These are phyloP conservation scores for Zygoascus tannicola DNA, from an alignment of 805 yeast genomes.

Conservation along the genomic window DNA sequence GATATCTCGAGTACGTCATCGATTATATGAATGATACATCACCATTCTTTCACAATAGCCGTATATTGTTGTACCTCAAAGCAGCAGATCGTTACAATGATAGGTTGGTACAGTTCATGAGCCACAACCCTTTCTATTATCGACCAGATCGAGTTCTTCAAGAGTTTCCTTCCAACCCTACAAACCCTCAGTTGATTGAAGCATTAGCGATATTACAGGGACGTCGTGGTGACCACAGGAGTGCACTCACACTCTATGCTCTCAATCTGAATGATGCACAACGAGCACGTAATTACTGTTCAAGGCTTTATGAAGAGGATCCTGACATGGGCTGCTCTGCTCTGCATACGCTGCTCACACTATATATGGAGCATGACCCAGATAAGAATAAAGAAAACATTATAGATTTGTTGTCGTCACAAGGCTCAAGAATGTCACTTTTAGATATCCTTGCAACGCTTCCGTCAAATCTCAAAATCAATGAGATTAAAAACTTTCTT, in stretches of 20 bases:
- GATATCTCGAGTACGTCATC: slow-evolving; percentile 47
- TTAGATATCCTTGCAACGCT: slow-evolving; percentile 38
- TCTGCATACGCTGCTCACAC: slow-evolving; percentile 42
- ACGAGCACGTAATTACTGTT: slow-evolving; percentile 55
- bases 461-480: slow-evolving; percentile 43
- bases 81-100: slow-evolving; percentile 19
- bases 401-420: slow-evolving; percentile 33
- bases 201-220: slow-evolving; percentile 51
- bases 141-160: slow-evolving; percentile 32
- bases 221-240: slow-evolving; percentile 49
- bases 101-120: slow-evolving; percentile 31
- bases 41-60: slow-evolving; percentile 34
- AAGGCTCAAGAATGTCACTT: slow-evolving; percentile 42
- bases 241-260: slow-evolving; percentile 53
- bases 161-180: slow-evolving; percentile 17
- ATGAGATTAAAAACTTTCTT: slow-evolving; percentile 36
- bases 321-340: slow-evolving; percentile 33
- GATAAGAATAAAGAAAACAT: slow-evolving; percentile 30
- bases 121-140: slow-evolving; percentile 27
- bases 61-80: slow-evolving; percentile 38
- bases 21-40: slow-evolving; percentile 31
- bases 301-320: slow-evolving; percentile 35
- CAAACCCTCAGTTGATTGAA: slow-evolving; percentile 22
- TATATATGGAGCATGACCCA: slow-evolving; percentile 22
- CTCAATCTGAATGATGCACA: slow-evolving; percentile 46